A percentile compares a stretch with the other conserved stretches of the same genome.
phyloP scores from a whole-genome alignment of 2,329 filamentous ascomycete genomes.

The Blumeria graminis region DNA sequence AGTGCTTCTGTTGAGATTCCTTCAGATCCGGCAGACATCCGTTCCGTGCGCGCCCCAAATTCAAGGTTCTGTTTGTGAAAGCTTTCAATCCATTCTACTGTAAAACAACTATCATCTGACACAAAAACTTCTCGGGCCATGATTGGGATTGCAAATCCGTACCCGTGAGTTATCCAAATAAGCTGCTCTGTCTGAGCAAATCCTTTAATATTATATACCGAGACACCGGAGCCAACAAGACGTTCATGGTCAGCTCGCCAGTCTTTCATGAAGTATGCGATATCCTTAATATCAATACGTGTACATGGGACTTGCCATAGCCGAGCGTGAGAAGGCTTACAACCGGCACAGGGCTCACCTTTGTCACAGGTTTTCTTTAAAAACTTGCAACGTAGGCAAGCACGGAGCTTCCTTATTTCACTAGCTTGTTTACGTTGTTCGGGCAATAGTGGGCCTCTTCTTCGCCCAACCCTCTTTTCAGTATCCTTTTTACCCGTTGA shows the following conservation, averaged over 20 bases:
- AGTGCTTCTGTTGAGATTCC: slow-evolving; percentile 61
- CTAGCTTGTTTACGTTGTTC: slow-evolving; percentile 92
- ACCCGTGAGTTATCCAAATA: slow-evolving; percentile 90
- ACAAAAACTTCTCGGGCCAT: slow-evolving; percentile 87
- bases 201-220: slow-evolving; percentile 86
- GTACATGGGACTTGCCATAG: slow-evolving; percentile 97
- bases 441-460: slow-evolving; percentile 70
- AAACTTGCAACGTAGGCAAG: slow-evolving; percentile 91
- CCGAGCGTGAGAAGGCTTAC: slow-evolving; percentile 82
- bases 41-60: slow-evolving; percentile 72
- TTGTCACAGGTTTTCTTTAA: slow-evolving; percentile 98
- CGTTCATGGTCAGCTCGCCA: slow-evolving; percentile 95
- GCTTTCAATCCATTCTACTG: slow-evolving; percentile 80
- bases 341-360: slow-evolving; percentile 84
- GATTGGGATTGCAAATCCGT: slow-evolving; percentile 78
- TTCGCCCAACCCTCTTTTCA: slow-evolving; percentile 83
- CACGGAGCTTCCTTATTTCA: slow-evolving; percentile 84
- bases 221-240: slow-evolving; percentile 67
- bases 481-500: slow-evolving; percentile 53
- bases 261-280: slow-evolving; percentile 96
- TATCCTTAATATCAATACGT: slow-evolving; percentile 95
- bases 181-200: slow-evolving; percentile 40
- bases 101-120: slow-evolving; percentile 75
- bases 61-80: slow-evolving; percentile 49
- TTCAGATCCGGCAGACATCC: slow-evolving; percentile 69